Base-by-base conservation (phyloP, 2,329 filamentous ascomycete species). In the Diaporthe eres region DNA sequence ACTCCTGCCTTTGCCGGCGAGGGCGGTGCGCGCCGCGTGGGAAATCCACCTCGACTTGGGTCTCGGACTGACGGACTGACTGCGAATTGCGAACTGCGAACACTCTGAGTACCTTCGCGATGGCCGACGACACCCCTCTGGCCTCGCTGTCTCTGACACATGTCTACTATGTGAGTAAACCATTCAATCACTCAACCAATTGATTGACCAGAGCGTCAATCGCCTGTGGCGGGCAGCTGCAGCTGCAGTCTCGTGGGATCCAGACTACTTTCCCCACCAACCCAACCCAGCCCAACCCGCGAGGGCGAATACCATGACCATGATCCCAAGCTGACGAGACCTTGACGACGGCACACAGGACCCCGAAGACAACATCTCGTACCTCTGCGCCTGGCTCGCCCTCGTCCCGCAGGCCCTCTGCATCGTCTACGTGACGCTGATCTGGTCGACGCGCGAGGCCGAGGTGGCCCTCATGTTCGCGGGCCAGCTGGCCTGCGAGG, bases 121-220 rank as follows among this genome's bases (percentile, higher is more conserved):
- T 87, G 85, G 80, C 84, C 42, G 84, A 85, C 80, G 86, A 89
- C 78, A 78, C 83, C 34, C 92, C 94, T 55, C 88, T 98, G 75
- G 95, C 96, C 71, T 98, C 96, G 34, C 90, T 99, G 77, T 98
- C 96, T 71, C 87, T 99, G 79, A 98, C 97, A 15, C 96, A 98
- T 86, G 96, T 98, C 80, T 95, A 97, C 87, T 98, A 98, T 89
- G 96, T 97, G 86, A 82, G 91, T 85, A n/a, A n/a, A 39, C 63
- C 57, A 25, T 9, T 12, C 37, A 15, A 34, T 12, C 47, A 13
- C 9, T 34, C 47, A 15, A 13, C 22, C 39, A 22, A 51, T 49
- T 22, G 25, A 34, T 72, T 51, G 13, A 25, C 22, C 47, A 53
- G 3, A 15, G 0, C 65, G 47, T 28, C 65, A 39, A 28, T 28